phyloP scores from a whole-genome alignment of 192 early-diverging fungal species.

The Backusella macrospora region DNA sequence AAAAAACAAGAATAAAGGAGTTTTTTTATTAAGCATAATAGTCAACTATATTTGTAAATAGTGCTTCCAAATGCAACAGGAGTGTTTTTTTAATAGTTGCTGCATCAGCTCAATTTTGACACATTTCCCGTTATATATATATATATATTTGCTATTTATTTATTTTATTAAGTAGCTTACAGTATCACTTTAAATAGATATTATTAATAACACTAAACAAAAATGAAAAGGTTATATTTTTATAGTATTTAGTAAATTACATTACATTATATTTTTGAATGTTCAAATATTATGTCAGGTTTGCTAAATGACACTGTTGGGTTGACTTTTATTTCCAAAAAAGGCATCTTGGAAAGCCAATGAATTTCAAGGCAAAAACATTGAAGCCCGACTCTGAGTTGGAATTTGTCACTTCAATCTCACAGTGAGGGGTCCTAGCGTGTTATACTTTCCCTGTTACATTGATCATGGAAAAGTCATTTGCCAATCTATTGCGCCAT shows the following conservation, averaged over 20 bases:
- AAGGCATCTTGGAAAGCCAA: background rate
- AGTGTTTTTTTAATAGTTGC: background rate
- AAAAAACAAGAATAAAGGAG: constrained; percentile 1
- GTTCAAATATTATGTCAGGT: too few species aligned
- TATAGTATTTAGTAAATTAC: too few species aligned
- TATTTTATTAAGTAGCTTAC: background rate
- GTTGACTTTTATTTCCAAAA: background rate
- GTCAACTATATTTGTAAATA: too few species aligned
- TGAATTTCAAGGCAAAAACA: background rate
- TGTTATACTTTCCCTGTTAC: constrained; percentile 7
- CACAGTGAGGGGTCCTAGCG: background rate
- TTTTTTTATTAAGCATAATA: background rate
- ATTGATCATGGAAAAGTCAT: constrained; percentile 23
- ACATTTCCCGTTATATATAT: background rate
- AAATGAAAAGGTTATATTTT: too few species aligned
- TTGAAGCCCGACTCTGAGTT: background rate
- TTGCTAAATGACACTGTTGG: too few species aligned
- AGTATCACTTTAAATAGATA: background rate
- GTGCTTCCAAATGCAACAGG: too few species aligned
- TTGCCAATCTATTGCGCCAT: constrained; percentile 57
- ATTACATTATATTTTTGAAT: too few species aligned
- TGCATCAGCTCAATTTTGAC: background rate
- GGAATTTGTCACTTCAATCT: background rate
- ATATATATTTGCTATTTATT: background rate
- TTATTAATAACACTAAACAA: too few species aligned